Evolutionary conservation across 306 rosid genomes (phyloP).

Genomic region (Castanea crenata): DNA sequence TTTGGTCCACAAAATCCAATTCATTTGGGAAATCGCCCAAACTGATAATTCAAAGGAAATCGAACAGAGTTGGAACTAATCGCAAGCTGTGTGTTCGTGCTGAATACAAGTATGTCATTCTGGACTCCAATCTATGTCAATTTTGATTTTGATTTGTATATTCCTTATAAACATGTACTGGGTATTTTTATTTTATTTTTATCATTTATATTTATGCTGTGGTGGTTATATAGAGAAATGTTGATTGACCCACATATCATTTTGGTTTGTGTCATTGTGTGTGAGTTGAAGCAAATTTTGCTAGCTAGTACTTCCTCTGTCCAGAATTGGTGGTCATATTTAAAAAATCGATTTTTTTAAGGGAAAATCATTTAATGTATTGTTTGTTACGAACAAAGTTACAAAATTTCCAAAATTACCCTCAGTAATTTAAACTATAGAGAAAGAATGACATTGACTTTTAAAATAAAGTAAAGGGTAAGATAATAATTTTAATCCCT

Average conservation of each 20-base stretch:
- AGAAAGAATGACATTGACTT: too few species aligned
- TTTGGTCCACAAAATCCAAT: constrained; percentile 36
- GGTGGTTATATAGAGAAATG: not conserved
- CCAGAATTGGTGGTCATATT: too few species aligned
- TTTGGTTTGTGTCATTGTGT: not conserved
- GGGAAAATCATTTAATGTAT: too few species aligned
- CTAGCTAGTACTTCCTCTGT: not conserved
- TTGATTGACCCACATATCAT: not conserved
- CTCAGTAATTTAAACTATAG: too few species aligned
- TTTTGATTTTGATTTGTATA: not conserved
- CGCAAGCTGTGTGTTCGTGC: constrained; percentile 56
- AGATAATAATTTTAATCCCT: too few species aligned
- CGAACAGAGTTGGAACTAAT: constrained; percentile 32
- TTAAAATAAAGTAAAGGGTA: too few species aligned
- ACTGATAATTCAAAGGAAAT: constrained; percentile 46
- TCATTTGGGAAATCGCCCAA: constrained; percentile 46
- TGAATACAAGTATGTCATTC: constrained; percentile 52
- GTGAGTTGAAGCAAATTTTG: not conserved
- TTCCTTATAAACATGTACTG: not conserved
- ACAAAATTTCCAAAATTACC: too few species aligned
- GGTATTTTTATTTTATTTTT: not conserved
- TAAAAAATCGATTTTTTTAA: too few species aligned
- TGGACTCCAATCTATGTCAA: not conserved
- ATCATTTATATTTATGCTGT: not conserved
- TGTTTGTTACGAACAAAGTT: too few species aligned